Evolutionary conservation across 78 protist species (phyloP).

Genomic region (Dictyostelium intermedium): DNA sequence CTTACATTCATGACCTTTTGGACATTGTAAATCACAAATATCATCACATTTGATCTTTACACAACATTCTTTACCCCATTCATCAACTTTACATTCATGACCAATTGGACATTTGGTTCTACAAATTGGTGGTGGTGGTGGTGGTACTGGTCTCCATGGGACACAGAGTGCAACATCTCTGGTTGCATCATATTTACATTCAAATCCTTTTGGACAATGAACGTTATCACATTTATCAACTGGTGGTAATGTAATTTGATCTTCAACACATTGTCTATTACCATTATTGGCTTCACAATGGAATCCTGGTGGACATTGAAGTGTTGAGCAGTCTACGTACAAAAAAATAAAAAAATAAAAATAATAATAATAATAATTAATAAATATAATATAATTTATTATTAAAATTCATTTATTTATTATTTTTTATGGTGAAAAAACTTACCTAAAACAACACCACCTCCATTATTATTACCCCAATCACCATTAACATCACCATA

Average conservation of each 20-base stretch:
- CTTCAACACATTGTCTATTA: background rate
- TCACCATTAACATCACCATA: background rate
- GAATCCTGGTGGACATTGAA: background rate
- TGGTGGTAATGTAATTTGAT: background rate
- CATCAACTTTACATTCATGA: background rate
- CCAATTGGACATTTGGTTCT: background rate
- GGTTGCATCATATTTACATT: background rate
- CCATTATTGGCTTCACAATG: background rate
- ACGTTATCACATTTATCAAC: background rate
- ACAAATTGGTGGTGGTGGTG: background rate
- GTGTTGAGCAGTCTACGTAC: background rate
- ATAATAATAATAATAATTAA: background rate
- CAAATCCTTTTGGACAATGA: slow-evolving; percentile 3
- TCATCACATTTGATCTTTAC: background rate
- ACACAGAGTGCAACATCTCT: background rate
- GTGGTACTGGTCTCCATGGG: background rate
- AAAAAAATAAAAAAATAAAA: background rate
- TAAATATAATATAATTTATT: too few species aligned
- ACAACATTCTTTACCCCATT: background rate
- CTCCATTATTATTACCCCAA: background rate
- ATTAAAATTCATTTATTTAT: too few species aligned
- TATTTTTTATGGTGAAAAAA: too few species aligned
- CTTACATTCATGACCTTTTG: background rate
- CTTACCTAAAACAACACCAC: background rate
- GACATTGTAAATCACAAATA: background rate